Conservation (phyloP, 2,329 filamentous ascomycete species). For the Bipolaris zeicola region DNA sequence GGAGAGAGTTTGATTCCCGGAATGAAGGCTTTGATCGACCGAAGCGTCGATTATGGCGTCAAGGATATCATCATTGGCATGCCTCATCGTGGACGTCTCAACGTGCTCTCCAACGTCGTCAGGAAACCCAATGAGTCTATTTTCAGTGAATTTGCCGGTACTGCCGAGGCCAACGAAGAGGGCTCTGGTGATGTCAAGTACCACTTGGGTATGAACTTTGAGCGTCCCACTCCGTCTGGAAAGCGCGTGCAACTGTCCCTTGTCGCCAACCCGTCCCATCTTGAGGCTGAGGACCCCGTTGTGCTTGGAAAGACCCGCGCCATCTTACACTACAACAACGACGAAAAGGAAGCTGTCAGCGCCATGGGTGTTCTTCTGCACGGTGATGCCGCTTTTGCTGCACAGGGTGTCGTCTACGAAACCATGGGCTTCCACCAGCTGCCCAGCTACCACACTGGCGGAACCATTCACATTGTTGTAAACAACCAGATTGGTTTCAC, state of each 20-base stretch:
- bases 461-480: slow-evolving; percentile 94
- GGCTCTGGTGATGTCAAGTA: slow-evolving; percentile 99
- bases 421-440: slow-evolving; percentile 97
- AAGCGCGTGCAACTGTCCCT: slow-evolving; percentile 99
- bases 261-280: slow-evolving; percentile 96
- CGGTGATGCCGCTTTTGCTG: slow-evolving; percentile 96
- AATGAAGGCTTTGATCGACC: slow-evolving; percentile 99
- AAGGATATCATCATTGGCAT: slow-evolving; percentile 99
- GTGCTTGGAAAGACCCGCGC: slow-evolving; percentile 96
- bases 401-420: slow-evolving; percentile 96
- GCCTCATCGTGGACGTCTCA: slow-evolving; percentile 97
- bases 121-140: slow-evolving; percentile 99
- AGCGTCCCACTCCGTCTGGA: slow-evolving; percentile 94
- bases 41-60: slow-evolving; percentile 96
- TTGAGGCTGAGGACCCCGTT: slow-evolving; percentile 97
- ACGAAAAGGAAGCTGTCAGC: slow-evolving; percentile 84
- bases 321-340: slow-evolving; percentile 98
- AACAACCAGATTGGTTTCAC: slow-evolving; percentile 99
- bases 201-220: slow-evolving; percentile 99
- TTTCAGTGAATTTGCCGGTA: slow-evolving; percentile 96
- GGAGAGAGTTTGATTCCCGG: slow-evolving; percentile 96
- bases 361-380: slow-evolving; percentile 97
- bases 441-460: slow-evolving; percentile 94
- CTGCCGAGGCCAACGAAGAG: slow-evolving; percentile 85
- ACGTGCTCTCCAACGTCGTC: slow-evolving; percentile 97